Evolutionary conservation across 768 basidiomycete genomes (phyloP).

Genomic region (Pleurotus giganteus): DNA sequence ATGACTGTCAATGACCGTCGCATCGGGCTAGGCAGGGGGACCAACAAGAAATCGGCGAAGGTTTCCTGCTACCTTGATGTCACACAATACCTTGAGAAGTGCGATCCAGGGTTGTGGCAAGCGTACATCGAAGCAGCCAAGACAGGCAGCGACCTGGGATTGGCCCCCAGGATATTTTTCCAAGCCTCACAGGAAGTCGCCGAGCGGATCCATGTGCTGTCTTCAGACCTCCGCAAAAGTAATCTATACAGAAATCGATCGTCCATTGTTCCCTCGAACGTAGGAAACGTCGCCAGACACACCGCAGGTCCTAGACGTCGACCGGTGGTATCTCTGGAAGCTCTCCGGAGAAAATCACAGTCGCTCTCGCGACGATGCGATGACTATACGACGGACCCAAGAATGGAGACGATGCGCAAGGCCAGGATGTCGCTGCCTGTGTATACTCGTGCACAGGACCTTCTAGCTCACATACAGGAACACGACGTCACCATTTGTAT

Average conservation of each 20-base stretch:
- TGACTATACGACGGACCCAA: constrained; percentile 59
- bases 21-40: constrained; percentile 76
- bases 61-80: constrained; percentile 84
- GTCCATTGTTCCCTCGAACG: constrained; percentile 21
- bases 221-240: constrained; percentile 61
- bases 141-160: constrained; percentile 64
- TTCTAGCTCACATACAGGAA: constrained; percentile 64
- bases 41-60: constrained; percentile 70
- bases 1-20: constrained; percentile 75
- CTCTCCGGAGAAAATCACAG: constrained; percentile 52
- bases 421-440: constrained; percentile 75
- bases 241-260: constrained; percentile 67
- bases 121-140: constrained; percentile 60
- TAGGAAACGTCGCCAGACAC: neutral
- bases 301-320: neutral
- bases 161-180: constrained; percentile 70
- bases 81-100: constrained; percentile 79
- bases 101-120: constrained; percentile 80
- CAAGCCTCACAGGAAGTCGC: constrained; percentile 61
- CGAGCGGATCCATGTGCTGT: constrained; percentile 70
- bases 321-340: constrained; percentile 17
- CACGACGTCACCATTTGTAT: constrained; percentile 88
- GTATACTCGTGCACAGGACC: constrained; percentile 59
- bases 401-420: constrained; percentile 61
- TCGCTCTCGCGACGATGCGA: constrained; percentile 52